Conservation (phyloP, 1,284 basidiomycete species). For the Ceratobasidium sp. region DNA sequence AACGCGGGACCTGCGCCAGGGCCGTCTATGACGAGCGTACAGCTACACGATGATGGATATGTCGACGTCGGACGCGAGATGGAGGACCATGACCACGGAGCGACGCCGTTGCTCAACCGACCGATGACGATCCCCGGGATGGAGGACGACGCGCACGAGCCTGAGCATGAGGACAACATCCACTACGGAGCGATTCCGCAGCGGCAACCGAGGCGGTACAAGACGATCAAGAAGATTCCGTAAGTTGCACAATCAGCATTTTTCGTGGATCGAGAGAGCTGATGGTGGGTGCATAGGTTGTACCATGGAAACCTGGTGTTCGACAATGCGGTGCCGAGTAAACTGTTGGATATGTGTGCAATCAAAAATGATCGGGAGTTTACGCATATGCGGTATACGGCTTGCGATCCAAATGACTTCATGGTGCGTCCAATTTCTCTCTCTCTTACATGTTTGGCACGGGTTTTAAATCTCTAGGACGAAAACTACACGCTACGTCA, state of each 20-base stretch:
- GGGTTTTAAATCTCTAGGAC: constrained; percentile 54
- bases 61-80: constrained; percentile 33
- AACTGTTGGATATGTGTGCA: constrained; percentile 83
- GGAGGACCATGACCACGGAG: constrained; percentile 32
- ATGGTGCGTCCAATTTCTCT: constrained; percentile 57
- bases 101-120: constrained; percentile 25
- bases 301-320: constrained; percentile 92
- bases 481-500: constrained; percentile 85
- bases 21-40: constrained; percentile 17
- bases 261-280: neutral
- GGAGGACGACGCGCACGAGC: constrained; percentile 14
- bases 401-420: constrained; percentile 93
- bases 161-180: constrained; percentile 57
- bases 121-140: constrained; percentile 8
- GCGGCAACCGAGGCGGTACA: constrained; percentile 85
- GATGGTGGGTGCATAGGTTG: constrained; percentile 62
- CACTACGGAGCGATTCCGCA: constrained; percentile 88
- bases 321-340: constrained; percentile 87
- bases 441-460: constrained; percentile 13
- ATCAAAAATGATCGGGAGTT: constrained; percentile 87
- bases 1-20: neutral
- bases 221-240: constrained; percentile 91
- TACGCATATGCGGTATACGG: constrained; percentile 93
- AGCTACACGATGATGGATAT: constrained; percentile 39
- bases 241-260: constrained; percentile 59